These are phyloP conservation scores for Kernera saxatilis DNA, from an alignment of 345 rosid species.

Conservation along the genomic window DNA sequence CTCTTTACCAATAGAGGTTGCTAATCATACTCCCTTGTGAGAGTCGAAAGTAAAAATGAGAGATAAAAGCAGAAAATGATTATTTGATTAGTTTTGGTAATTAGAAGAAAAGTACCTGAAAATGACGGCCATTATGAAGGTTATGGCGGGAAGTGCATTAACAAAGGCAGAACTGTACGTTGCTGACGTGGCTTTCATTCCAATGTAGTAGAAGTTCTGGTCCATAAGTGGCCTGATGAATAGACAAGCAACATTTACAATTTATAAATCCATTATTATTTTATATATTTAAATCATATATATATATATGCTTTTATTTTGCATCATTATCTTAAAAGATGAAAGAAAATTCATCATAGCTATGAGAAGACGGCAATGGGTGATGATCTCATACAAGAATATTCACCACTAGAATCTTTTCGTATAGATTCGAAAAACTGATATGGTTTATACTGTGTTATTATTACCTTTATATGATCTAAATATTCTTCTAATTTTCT, in stretches of 20 bases:
- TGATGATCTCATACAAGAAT: slow-evolving; percentile 20
- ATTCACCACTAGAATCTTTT: slow-evolving; percentile 6
- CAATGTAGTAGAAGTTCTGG: slow-evolving; percentile 74
- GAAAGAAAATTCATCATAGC: not conserved
- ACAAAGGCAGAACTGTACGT: slow-evolving; percentile 65
- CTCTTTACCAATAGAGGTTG: not conserved
- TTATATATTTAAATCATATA: not conserved
- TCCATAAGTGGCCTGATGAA: slow-evolving; percentile 86
- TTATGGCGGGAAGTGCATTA: slow-evolving; percentile 82
- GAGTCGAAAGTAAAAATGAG: not conserved
- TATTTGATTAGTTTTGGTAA: not conserved
- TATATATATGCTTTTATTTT: slow-evolving; percentile 9
- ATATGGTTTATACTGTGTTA: not conserved
- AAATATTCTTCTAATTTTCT: not conserved
- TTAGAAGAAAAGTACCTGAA: slow-evolving; percentile 50
- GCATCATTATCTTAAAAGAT: slow-evolving; percentile 9
- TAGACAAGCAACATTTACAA: slow-evolving; percentile 8
- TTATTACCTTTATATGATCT: not conserved
- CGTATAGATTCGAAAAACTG: not conserved
- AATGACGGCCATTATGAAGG: slow-evolving; percentile 77
- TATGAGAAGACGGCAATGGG: not conserved
- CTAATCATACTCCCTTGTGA: not conserved
- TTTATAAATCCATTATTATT: not conserved
- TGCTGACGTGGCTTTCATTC: slow-evolving; percentile 84
- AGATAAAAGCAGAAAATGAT: not conserved